phyloP scores from a whole-genome alignment of 345 rosid species.

The Eucalyptus sideroxylon region DNA sequence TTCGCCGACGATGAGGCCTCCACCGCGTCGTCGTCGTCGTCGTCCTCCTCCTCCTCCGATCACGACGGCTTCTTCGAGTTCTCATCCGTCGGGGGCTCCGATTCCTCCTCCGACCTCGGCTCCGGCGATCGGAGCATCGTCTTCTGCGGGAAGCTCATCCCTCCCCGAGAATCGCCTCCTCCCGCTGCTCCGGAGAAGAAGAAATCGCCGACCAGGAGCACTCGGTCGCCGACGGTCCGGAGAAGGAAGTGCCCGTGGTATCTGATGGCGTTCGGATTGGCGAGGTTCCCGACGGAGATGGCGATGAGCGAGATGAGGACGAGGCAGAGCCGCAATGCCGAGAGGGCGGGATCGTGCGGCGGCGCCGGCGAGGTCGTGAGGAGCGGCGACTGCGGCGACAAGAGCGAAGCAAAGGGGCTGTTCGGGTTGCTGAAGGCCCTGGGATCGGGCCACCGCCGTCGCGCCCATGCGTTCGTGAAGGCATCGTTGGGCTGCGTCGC shows the following conservation, averaged over 20 bases:
- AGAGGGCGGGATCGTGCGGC: not conserved
- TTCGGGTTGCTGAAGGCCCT: not conserved
- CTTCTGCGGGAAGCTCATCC: slow-evolving; percentile 5
- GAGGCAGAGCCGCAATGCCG: slow-evolving; percentile 17
- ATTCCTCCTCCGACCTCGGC: not conserved
- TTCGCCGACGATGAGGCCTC: not conserved
- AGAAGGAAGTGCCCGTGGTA: slow-evolving; percentile 32
- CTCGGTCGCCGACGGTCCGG: not conserved
- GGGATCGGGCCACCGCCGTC: not conserved
- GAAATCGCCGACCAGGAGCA: not conserved
- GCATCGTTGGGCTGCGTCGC: not conserved
- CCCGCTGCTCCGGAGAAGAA: no score
- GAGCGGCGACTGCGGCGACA: slow-evolving; percentile 7
- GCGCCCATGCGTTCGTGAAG: not conserved
- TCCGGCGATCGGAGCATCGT: not conserved
- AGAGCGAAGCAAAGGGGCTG: not conserved
- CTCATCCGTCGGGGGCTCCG: not conserved
- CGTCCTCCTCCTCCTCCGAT: not conserved
- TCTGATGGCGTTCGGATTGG: slow-evolving; percentile 27
- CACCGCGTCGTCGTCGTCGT: not conserved
- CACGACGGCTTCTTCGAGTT: not conserved
- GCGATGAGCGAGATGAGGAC: slow-evolving; percentile 28
- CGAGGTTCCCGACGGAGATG: slow-evolving; percentile 32
- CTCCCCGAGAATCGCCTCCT: not conserved
- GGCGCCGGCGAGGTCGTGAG: not conserved